phyloP scores from a whole-genome alignment of 352 stramenopile species.

The Pythium phragmiticola region DNA sequence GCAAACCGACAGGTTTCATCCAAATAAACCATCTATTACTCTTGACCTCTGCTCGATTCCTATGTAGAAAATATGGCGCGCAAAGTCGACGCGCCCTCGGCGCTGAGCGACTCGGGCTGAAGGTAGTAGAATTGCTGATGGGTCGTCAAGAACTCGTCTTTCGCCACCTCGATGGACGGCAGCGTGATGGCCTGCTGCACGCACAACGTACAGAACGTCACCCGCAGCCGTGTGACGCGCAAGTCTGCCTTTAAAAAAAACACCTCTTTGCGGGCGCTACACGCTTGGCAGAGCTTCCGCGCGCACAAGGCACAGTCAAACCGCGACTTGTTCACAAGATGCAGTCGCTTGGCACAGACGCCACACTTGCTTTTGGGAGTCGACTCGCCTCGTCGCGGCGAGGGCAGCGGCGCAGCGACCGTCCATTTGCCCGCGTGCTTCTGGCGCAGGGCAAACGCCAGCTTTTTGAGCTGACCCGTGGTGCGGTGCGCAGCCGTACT shows the following conservation, averaged over 20 bases:
- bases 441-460: slow-evolving; percentile 9
- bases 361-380: background rate
- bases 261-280: slow-evolving; percentile 17
- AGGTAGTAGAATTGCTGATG: slow-evolving; percentile 15
- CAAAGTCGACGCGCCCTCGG: too few species aligned
- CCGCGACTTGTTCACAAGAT: slow-evolving; percentile 16
- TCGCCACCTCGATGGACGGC: slow-evolving; percentile 7
- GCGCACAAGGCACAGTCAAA: slow-evolving; percentile 13
- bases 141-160: slow-evolving; percentile 14
- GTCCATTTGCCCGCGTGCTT: slow-evolving; percentile 5
- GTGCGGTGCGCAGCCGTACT: slow-evolving; percentile 6
- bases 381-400: too few species aligned
- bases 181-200: slow-evolving; percentile 16
- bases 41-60: too few species aligned
- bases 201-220: slow-evolving; percentile 21
- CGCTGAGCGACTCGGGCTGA: background rate
- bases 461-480: slow-evolving; percentile 12
- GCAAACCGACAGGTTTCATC: too few species aligned
- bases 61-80: too few species aligned
- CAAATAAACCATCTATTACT: too few species aligned
- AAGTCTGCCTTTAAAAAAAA: slow-evolving; percentile 10
- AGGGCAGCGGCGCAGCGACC: slow-evolving; percentile 4
- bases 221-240: background rate
- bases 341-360: slow-evolving; percentile 11
- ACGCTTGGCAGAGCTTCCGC: slow-evolving; percentile 14